Evolutionary conservation across 768 basidiomycete species (phyloP).

Genomic region (Pleurotus sapidus): DNA sequence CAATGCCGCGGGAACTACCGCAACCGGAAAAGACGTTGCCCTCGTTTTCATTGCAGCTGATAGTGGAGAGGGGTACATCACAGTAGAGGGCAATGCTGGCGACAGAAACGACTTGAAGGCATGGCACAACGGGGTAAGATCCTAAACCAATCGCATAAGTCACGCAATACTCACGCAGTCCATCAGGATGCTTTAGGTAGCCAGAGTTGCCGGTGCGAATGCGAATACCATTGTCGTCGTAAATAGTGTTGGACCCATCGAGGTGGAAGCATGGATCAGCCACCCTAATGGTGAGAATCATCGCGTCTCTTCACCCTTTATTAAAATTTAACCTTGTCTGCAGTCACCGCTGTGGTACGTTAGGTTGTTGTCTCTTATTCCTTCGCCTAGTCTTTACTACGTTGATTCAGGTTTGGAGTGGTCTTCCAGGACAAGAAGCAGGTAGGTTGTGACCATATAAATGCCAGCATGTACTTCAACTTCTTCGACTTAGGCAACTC

Average conservation of each 20-base stretch:
- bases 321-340: neutral
- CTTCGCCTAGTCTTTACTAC: neutral
- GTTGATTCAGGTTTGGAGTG: constrained; percentile 41
- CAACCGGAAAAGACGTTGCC: constrained; percentile 44
- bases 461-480: too few species aligned
- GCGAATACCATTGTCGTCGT: constrained; percentile 64
- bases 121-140: constrained; percentile 46
- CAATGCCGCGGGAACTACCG: constrained; percentile 38
- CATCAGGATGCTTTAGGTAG: constrained; percentile 42
- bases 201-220: constrained; percentile 51
- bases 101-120: constrained; percentile 50
- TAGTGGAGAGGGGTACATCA: constrained; percentile 42
- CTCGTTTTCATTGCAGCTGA: constrained; percentile 53
- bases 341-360: constrained; percentile 35
- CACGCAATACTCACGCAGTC: neutral
- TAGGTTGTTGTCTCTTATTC: constrained; percentile 2
- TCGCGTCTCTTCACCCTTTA: neutral
- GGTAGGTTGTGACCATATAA: constrained; percentile 26
- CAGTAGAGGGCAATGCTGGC: constrained; percentile 51
- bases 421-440: constrained; percentile 62
- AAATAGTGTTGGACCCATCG: constrained; percentile 61
- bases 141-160: neutral
- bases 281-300: constrained; percentile 42
- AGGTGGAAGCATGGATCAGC: constrained; percentile 55
- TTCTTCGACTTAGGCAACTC: constrained; percentile 38